A percentile compares a stretch with the other conserved stretches of the same genome.
Evolutionary conservation across 352 stramenopile genomes (phyloP).

Genomic region (Phytopythium montanum): DNA sequence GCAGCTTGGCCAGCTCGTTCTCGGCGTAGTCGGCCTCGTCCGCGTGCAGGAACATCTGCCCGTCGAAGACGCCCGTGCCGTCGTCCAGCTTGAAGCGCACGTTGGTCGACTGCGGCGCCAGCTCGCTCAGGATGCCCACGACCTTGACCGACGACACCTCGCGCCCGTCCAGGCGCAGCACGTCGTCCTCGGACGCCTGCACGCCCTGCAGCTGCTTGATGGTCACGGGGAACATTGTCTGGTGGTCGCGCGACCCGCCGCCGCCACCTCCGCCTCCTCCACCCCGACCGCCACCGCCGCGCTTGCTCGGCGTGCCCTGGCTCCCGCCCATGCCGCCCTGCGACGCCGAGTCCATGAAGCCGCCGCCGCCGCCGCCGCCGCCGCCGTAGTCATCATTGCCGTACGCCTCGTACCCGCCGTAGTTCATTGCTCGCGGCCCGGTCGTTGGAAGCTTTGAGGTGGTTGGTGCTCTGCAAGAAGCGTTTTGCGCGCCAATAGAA

Average conservation of each 20-base stretch:
- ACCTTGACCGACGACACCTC: constrained; percentile 89
- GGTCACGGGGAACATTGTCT: constrained; percentile 92
- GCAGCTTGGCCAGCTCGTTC: constrained; percentile 47
- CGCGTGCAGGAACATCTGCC: constrained; percentile 89
- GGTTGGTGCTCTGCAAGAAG: too few species aligned
- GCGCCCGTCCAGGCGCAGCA: constrained; percentile 84
- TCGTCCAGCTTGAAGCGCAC: constrained; percentile 94
- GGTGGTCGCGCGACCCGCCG: constrained; percentile 39
- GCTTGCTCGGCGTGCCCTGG: constrained; percentile 53
- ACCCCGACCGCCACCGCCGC: constrained; percentile 17
- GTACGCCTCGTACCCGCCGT: constrained; percentile 70
- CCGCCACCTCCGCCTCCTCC: constrained; percentile 28
- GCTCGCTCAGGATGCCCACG: constrained; percentile 77
- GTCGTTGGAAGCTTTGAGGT: background rate
- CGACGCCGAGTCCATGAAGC: constrained; percentile 69
- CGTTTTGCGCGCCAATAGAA: too few species aligned
- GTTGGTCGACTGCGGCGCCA: constrained; percentile 87
- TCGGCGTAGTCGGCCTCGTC: constrained; percentile 80
- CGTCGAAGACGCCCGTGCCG: constrained; percentile 89
- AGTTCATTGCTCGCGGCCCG: constrained; percentile 61
- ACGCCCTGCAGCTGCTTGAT: constrained; percentile 80
- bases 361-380: constrained; percentile 55
- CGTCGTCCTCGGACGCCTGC: constrained; percentile 52
- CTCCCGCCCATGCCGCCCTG: constrained; percentile 18
- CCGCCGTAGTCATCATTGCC: constrained; percentile 67